Evolutionary conservation across 768 basidiomycete species (phyloP).

Genomic region (Lyophyllum semitale): DNA sequence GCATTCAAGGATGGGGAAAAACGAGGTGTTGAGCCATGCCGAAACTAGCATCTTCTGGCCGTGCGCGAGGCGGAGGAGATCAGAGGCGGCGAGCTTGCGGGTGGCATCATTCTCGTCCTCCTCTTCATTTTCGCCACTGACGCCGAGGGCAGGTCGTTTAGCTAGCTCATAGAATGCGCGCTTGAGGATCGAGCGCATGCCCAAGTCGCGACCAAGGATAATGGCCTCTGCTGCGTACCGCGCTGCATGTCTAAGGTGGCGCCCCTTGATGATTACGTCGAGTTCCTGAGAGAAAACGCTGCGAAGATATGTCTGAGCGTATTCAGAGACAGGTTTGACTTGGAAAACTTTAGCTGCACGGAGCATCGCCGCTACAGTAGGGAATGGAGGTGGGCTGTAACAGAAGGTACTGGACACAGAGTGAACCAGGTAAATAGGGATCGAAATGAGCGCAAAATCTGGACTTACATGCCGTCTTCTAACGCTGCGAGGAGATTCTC

Average conservation of each 20-base stretch:
- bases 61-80: too few species aligned
- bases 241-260: too few species aligned
- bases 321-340: constrained; percentile 26
- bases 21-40: constrained; percentile 3
- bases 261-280: neutral
- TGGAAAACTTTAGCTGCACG: constrained; percentile 32
- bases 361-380: constrained; percentile 28
- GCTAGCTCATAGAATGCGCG: constrained; percentile 42
- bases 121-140: neutral
- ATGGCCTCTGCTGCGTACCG: constrained; percentile 32
- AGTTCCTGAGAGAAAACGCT: constrained; percentile 29
- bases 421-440: too few species aligned
- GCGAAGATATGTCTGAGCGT: constrained; percentile 25
- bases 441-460: too few species aligned
- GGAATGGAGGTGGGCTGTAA: constrained; percentile 23
- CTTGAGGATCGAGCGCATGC: constrained; percentile 29
- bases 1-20: too few species aligned
- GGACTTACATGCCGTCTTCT: too few species aligned
- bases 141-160: neutral
- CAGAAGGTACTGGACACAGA: constrained; percentile 19
- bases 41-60: constrained; percentile 10
- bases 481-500: too few species aligned
- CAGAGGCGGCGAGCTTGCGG: neutral
- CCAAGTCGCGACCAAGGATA: constrained; percentile 28
- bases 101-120: neutral